Evolutionary conservation across 257 asterid species (phyloP).

Genomic region (Solanum peruvianum): DNA sequence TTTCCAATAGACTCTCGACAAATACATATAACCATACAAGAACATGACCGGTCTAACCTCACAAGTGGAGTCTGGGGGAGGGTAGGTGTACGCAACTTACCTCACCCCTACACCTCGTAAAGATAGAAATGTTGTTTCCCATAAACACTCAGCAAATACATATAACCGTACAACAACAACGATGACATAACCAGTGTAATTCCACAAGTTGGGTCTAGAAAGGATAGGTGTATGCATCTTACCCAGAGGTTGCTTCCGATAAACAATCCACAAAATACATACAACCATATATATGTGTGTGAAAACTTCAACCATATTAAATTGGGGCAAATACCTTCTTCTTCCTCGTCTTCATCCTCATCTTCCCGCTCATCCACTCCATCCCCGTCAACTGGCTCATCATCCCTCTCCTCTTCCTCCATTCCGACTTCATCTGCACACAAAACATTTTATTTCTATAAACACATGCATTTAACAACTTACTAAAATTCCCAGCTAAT

Average conservation of each 20-base stretch:
- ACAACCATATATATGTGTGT: background rate
- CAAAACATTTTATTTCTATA: background rate
- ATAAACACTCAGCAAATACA: background rate
- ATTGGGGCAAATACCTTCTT: slow-evolving; percentile 37
- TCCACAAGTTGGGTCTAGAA: background rate
- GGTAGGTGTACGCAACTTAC: background rate
- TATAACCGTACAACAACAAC: background rate
- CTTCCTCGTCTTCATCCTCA: slow-evolving; percentile 83
- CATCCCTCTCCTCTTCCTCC: slow-evolving; percentile 71
- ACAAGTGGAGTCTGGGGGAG: background rate
- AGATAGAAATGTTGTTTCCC: background rate
- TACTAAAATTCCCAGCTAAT: background rate
- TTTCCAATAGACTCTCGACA: background rate
- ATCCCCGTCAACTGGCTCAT: slow-evolving; percentile 45
- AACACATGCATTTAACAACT: background rate
- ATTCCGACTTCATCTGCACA: slow-evolving; percentile 50
- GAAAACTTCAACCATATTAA: background rate
- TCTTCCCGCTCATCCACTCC: slow-evolving; percentile 33
- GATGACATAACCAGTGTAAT: background rate
- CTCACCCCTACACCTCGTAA: background rate
- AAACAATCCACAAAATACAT: background rate
- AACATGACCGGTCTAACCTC: background rate
- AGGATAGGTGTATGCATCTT: background rate
- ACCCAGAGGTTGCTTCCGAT: background rate
- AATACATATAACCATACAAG: background rate